Conservation (phyloP, 345 rosid species). For the Eucalyptus sp. region DNA sequence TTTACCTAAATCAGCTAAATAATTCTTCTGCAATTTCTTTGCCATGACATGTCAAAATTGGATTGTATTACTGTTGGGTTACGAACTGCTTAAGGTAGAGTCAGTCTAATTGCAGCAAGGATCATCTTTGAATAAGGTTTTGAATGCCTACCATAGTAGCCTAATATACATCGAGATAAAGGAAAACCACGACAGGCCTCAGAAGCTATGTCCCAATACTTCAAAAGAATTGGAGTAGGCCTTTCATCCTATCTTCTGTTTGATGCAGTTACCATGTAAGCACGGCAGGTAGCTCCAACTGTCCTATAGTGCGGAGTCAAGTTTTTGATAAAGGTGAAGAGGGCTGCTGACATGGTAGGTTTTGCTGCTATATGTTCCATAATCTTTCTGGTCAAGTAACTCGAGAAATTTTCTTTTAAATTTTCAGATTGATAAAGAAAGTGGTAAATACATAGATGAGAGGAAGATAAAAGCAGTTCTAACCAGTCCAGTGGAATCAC, state of each 20-base stretch:
- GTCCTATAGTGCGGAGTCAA: conserved; percentile 21
- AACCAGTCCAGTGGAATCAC: not conserved
- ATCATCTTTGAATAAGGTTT: not conserved
- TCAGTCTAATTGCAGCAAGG: not conserved
- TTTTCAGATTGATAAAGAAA: not conserved
- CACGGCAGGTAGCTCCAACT: conserved; percentile 23
- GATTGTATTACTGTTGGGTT: not conserved
- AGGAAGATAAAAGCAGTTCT: not conserved
- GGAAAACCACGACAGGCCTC: not conserved
- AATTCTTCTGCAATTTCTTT: not conserved
- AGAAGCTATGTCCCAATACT: not conserved
- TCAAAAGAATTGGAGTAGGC: not conserved
- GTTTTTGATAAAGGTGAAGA: conserved; percentile 32
- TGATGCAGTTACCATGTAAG: conserved; percentile 36
- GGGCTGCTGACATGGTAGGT: conserved; percentile 9
- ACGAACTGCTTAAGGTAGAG: not conserved
- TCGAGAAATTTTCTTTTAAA: not conserved
- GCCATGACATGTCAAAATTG: not conserved
- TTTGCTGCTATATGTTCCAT: not conserved
- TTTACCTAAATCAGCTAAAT: not conserved
- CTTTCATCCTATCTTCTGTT: not conserved
- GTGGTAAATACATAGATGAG: not conserved
- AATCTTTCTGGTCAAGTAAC: not conserved
- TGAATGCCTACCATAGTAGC: not conserved
- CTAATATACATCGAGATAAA: not conserved